These are phyloP conservation scores for Pyrus hybrid DNA, from an alignment of 331 rosid species.

Conservation along the genomic window DNA sequence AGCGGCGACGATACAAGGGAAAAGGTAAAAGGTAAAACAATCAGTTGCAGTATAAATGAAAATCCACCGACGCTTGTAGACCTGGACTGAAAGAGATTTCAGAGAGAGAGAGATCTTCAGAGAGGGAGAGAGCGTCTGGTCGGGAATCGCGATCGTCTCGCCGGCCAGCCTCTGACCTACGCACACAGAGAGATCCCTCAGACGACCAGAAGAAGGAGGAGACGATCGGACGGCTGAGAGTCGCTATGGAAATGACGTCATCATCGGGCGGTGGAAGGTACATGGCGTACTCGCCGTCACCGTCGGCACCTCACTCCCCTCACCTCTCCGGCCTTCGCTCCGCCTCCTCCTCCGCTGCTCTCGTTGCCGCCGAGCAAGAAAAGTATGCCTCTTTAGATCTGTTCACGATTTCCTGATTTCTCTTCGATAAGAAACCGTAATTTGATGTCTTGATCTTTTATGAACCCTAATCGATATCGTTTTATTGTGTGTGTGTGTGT, in stretches of 20 bases:
- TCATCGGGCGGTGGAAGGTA: constrained; percentile 57
- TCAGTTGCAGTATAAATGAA: neutral
- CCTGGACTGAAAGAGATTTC: neutral
- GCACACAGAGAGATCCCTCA: neutral
- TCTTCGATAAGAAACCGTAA: neutral
- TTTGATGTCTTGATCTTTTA: neutral
- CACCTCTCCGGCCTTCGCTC: constrained; percentile 75
- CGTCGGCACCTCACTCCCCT: constrained; percentile 57
- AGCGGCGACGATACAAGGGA: neutral
- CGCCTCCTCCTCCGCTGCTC: constrained; percentile 51
- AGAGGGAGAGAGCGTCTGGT: constrained; percentile 18
- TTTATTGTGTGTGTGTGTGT: neutral
- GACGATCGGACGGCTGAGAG: constrained; percentile 3
- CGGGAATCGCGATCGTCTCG: constrained; percentile 33
- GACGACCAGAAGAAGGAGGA: neutral
- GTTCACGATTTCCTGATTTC: neutral
- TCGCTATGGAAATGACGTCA: constrained; percentile 31
- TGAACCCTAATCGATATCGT: neutral
- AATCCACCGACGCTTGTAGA: constrained; percentile 35
- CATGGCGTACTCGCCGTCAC: constrained; percentile 83
- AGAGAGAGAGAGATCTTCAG: neutral
- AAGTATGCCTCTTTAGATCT: constrained; percentile 34
- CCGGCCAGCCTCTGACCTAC: neutral
- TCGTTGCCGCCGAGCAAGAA: constrained; percentile 69
- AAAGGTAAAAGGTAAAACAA: neutral